Conservation (phyloP, 345 rosid species). For the Raphanus raphanistrum region DNA sequence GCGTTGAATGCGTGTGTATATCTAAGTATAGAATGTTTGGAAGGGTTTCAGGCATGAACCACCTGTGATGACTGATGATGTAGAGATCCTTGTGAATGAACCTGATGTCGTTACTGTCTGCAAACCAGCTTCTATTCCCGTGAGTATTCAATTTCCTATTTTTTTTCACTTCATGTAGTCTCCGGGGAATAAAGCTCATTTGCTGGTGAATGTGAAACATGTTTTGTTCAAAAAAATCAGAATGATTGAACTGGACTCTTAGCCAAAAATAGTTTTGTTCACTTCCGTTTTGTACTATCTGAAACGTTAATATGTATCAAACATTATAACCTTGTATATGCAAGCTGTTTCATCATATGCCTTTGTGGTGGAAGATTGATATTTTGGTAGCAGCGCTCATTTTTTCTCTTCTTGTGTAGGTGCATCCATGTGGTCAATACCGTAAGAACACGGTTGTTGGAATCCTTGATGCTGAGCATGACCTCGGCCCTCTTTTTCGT, state of each 20-base stretch:
- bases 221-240: not conserved
- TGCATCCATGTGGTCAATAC: slow-evolving; percentile 96
- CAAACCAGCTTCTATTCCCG: slow-evolving; percentile 87
- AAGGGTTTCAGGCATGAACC: slow-evolving; percentile 89
- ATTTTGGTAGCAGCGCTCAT: not conserved
- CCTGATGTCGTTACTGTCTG: slow-evolving; percentile 76
- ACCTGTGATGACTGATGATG: slow-evolving; percentile 64
- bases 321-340: not conserved
- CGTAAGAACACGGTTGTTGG: slow-evolving; percentile 96
- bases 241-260: not conserved
- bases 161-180: not conserved
- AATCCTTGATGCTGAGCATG: slow-evolving; percentile 91
- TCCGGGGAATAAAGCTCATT: not conserved
- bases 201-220: not conserved
- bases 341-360: not conserved
- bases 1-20: not conserved
- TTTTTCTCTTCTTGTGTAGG: slow-evolving; percentile 43
- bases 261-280: not conserved
- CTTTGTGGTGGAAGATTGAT: slow-evolving; percentile 4
- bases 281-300: not conserved
- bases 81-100: slow-evolving; percentile 63
- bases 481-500: slow-evolving; percentile 75
- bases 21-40: slow-evolving; percentile 29
- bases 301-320: not conserved
- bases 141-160: slow-evolving; percentile 39